Evolutionary conservation across 768 basidiomycete genomes (phyloP), one percentile per base, ranked within the genome.

Genomic region (Naganishia vishniacii): DNA sequence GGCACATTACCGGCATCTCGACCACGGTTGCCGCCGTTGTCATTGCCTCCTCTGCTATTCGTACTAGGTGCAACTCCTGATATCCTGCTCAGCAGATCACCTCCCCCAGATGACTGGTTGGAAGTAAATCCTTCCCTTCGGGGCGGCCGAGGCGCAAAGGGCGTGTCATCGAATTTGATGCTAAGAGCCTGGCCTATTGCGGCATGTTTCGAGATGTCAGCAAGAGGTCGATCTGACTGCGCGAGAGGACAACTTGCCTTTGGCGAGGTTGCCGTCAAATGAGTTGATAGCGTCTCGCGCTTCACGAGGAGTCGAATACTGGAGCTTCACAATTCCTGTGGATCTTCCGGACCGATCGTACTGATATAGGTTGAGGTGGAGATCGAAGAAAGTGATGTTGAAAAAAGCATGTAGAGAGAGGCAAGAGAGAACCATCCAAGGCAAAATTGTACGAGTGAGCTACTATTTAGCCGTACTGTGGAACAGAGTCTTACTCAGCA

Each of bases 291-390:
- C 91, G 65, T 83, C 81, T 41, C 85, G 84, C 34, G 92, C 92
- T 75, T 94, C 88, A 61, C 83, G 81, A 18, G 83, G 70, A 2
- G 85, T 89, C 78, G 89, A 87, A 79, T 86, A 94, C 9, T 85
- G 82, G 75, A 95, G 80, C 70, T 85, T 83, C 64, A 88, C 92
- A 70, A 84, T 82, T 65, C 92, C 92, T 20, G 83, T 85, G 48
- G 92, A 94, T 75, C 92, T 88, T 69, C 92, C 92, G 71, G 91
- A 93, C 76, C 88, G 86, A 80, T 95, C 92, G 81, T 92, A 95
- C 92, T 95, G 69, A n/a, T n/a, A n/a, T n/a, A n/a, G n/a, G n/a
- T n/a, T n/a, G n/a, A n/a, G 20, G 29, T 25, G 32, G 1, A 26
- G 26, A 60, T 20, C 20, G 29, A 15, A 23, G 11, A n/a, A n/a